Base-by-base conservation (phyloP, 2,329 filamentous ascomycete species). In the Emmonsiellopsis sp. region DNA sequence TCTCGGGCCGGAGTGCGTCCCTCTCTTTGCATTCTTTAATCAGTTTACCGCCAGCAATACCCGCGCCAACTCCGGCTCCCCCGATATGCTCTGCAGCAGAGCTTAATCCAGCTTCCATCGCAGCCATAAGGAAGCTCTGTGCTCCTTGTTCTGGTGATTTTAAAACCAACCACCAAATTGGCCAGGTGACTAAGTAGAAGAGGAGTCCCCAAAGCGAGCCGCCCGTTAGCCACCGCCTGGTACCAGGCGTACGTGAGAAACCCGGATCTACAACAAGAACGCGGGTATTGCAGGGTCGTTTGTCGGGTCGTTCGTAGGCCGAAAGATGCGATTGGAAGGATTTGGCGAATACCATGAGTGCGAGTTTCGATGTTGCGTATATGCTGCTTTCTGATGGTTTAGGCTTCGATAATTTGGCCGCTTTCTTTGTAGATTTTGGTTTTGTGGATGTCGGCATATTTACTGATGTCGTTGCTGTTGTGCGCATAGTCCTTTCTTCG, bases 281-380 rank as follows among this genome's bases (percentile, higher is more conserved):
- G 36, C 88, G 82, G 3, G 90, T 80, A 60, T 89, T 95, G 74
- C 85, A 86, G 1, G 89, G 89, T 47, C 87, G 75, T 57, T 85
- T 81, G 66, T 98, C 93, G 0, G 91, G 89, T 27, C 93, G 80
- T 63, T 87, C 81, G 70, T 94, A 95, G 2, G 85, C 75, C 60
- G 90, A 84, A 46, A 98, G 77, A 67, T 96, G 92, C 67, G 95
- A 93, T 71, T 97, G 92, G 68, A 92, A 95, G 7, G 92, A 87
- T 48, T 86, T 81, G 0, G 88, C 91, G 66, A 98, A 97, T 13
- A 87, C 83, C 77, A 92, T 94, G 45, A 96, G 76, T 0, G 93
- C 89, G 32, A 97, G 66, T 65, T 80, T 76, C 75, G 77, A 85
- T 79, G 74, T 79, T 82, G 71, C 80, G 74, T 64, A 86, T 76